Evolutionary conservation across 129 eudicot genomes (phyloP), one percentile per base, ranked within the genome.

Genomic region (Flaveria trinervia): DNA sequence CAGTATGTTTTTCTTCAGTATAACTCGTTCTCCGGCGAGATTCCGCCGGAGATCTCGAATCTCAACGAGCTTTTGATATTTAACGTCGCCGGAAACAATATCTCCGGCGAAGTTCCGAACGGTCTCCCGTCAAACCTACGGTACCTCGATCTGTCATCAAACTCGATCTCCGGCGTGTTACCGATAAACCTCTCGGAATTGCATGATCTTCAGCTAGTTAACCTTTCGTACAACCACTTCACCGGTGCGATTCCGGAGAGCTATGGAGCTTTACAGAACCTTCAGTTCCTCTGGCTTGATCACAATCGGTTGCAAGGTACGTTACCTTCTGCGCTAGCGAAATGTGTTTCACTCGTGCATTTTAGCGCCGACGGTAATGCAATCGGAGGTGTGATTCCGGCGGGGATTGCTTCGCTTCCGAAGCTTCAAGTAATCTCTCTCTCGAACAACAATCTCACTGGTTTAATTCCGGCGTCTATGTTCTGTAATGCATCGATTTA

Each of bases 251-350:
- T 92, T 79, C 96, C 93, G 74, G 96, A 88, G 75, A 79, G 74
- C 41, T n/a, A 86, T 15, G 92, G 95, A 15, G 82, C 65, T 43
- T 84, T 91, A 28, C 85, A 86, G 65, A 70, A 78, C 57, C 74
- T 91, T 2, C 74, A 85, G 83, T 89, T 79, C 50, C 72, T 91
- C 16, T 85, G 84, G 83, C 84, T 91, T 12, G 97, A 87, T 56
- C 52, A 76, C 75, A 91, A 88, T 83, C 62, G 36, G 28, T 64
- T 91, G 12, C 77, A 75, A 62, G 97, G 97, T 36, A 80, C 93
- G 17, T 80, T 92, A 52, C 97, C 97, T 4, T 86, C 97, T 2
- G 91, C 97, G 5, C 14, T 92, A 2, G 88, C 87, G 0, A 92
- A 90, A 70, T 92, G 98, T 50, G 71, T 87, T 12, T 70, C 89